Base-by-base conservation (phyloP, 257 asterid species). In the Coffea canephora region DNA sequence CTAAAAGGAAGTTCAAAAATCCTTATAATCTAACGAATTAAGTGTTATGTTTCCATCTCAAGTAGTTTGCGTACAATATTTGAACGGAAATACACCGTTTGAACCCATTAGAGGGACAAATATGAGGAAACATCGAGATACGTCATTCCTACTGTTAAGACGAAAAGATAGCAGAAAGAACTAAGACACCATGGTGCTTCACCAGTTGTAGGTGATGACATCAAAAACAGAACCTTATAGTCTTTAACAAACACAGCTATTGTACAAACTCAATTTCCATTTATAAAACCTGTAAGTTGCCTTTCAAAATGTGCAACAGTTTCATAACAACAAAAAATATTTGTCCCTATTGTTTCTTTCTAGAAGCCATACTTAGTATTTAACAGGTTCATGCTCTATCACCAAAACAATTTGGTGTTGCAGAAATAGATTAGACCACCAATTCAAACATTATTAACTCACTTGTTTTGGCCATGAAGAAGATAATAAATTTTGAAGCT, bases 391-490 rank as follows among this genome's bases (percentile, higher is more conserved):
- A 5, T 19, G 10, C 27, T 75, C 1, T 23, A 18, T 46, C 62
- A 14, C 13, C 16, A 10, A 49, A 66, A 65, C 52, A 77, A 18
- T 21, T 43, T n/a, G 67, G 65, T 18, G 8, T 77, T 13, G 10
- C 64, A 76, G 64, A 66, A 18, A 54, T 21, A 52, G 5, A 21
- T 31, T 21, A 16, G 21, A 52, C 3, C 41, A 57, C 70, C 57
- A 18, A 75, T 45, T 62, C 27, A 3, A 78, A 39, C 41, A 39
- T 50, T 73, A 76, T 43, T 73, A 83, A 83, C 97, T 88, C 77
- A 96, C 99, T 83, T 94, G 99, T 84, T 92, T 96, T 23, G 99
- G 99, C 99, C 98, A 96, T 12, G 96, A 92, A 8, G 94, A 96
- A 82, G 98, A 90, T 84, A 94, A 77, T 0, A 98, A 91, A 78